Evolutionary conservation across 306 rosid genomes (phyloP).

Genomic region (Adenanthera pavonina): DNA sequence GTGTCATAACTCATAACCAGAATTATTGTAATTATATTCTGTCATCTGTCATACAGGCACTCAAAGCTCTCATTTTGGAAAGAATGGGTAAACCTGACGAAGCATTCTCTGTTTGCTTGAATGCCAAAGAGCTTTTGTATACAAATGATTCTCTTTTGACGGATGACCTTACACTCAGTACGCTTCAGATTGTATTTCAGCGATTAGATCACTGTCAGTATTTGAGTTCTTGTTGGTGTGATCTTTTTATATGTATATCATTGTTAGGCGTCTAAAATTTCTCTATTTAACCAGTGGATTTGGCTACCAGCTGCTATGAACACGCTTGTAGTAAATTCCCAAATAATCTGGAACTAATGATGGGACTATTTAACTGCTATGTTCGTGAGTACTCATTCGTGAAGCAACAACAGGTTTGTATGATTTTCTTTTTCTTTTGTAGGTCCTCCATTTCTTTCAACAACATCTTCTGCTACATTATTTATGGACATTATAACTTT

Average conservation of each 20-base stretch:
- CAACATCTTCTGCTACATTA: background rate
- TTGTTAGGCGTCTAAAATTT: slow-evolving; percentile 38
- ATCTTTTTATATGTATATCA: slow-evolving; percentile 25
- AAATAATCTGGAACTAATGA: slow-evolving; percentile 77
- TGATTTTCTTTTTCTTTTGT: background rate
- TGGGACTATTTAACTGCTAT: slow-evolving; percentile 95
- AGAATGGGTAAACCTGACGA: slow-evolving; percentile 91
- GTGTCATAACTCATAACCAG: background rate
- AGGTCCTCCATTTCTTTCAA: background rate
- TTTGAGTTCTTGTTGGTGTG: slow-evolving; percentile 20
- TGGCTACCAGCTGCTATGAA: slow-evolving; percentile 90
- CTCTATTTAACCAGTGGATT: slow-evolving; percentile 66
- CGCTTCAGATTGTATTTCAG: slow-evolving; percentile 90
- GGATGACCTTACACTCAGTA: slow-evolving; percentile 97
- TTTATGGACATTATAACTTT: background rate
- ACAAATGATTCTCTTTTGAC: slow-evolving; percentile 67
- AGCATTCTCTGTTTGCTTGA: slow-evolving; percentile 71
- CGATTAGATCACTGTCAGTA: slow-evolving; percentile 81
- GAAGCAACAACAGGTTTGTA: slow-evolving; percentile 95
- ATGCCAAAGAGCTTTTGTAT: slow-evolving; percentile 69
- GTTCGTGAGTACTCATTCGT: slow-evolving; percentile 96
- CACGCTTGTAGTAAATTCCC: slow-evolving; percentile 87
- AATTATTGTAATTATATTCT: background rate
- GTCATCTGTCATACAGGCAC: slow-evolving; percentile 59
- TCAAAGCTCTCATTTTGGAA: slow-evolving; percentile 86